phyloP scores from a whole-genome alignment of 2,329 filamentous ascomycete genomes.

The Fusarium ambrosium region DNA sequence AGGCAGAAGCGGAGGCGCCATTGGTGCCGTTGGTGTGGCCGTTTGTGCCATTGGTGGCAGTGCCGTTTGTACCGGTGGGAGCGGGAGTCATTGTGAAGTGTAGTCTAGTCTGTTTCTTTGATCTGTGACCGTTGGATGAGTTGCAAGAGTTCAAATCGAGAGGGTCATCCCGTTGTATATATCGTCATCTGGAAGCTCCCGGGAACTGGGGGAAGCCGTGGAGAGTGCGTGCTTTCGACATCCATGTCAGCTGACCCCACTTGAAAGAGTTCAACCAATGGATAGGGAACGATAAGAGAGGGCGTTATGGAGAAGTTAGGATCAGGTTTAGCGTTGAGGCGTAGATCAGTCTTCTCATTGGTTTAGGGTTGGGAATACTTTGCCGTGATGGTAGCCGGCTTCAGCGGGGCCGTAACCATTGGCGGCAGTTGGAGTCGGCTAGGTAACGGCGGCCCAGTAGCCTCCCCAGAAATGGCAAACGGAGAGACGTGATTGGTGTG shows the following conservation, averaged over 20 bases:
- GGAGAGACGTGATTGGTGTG: neutral
- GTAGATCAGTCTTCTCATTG: neutral
- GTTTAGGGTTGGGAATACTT: slow-evolving; percentile 6
- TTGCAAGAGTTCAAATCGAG: neutral
- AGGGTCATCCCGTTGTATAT: neutral
- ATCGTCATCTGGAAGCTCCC: slow-evolving; percentile 2
- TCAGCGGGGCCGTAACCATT: slow-evolving; percentile 39
- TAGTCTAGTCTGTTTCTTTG: neutral
- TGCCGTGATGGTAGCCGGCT: slow-evolving; percentile 39
- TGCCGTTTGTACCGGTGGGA: slow-evolving; percentile 37
- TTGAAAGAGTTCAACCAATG: neutral
- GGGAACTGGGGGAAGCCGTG: neutral
- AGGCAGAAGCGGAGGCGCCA: neutral
- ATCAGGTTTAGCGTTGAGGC: neutral
- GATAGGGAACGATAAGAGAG: neutral
- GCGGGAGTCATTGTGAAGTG: slow-evolving; percentile 32
- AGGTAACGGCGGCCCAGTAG: slow-evolving; percentile 23
- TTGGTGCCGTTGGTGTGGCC: slow-evolving; percentile 14
- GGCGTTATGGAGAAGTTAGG: neutral
- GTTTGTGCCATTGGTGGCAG: slow-evolving; percentile 25
- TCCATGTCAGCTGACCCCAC: neutral
- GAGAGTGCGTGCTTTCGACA: neutral
- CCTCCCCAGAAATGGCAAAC: slow-evolving; percentile 27
- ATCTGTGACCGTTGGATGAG: neutral
- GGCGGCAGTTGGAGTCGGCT: slow-evolving; percentile 40